Evolutionary conservation across 345 rosid species (phyloP).

Genomic region (Murraya koenigii): DNA sequence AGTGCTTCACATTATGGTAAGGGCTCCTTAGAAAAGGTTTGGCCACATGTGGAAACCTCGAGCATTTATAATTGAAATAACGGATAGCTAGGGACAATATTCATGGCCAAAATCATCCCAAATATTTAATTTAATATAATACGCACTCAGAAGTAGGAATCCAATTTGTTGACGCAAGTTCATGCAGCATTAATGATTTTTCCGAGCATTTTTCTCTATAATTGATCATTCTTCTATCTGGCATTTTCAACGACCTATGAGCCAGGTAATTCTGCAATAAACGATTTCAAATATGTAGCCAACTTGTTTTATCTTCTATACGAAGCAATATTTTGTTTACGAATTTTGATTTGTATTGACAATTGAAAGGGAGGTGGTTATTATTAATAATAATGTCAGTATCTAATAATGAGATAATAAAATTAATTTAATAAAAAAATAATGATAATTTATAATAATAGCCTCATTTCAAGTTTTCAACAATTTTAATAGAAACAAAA

Average conservation of each 20-base stretch:
- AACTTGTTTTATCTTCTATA: neutral
- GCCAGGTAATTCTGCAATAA: slow-evolving; percentile 13
- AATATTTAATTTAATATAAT: neutral
- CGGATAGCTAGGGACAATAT: neutral
- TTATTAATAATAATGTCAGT: too few species aligned
- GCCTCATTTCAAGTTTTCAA: too few species aligned
- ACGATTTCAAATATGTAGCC: neutral
- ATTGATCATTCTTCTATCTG: neutral
- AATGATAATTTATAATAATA: too few species aligned
- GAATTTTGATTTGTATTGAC: neutral
- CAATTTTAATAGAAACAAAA: too few species aligned
- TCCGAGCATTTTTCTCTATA: neutral
- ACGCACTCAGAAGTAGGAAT: neutral
- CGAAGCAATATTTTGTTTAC: neutral
- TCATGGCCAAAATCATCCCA: slow-evolving; percentile 2
- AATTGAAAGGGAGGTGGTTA: too few species aligned
- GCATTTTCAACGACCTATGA: slow-evolving; percentile 16
- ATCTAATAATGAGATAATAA: too few species aligned
- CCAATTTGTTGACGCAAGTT: slow-evolving; percentile 14
- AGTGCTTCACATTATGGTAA: neutral
- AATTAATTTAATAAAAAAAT: too few species aligned
- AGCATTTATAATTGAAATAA: slow-evolving; percentile 14
- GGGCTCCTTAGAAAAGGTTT: neutral
- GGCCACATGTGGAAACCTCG: slow-evolving; percentile 7
- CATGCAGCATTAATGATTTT: neutral